phyloP scores from a whole-genome alignment of 2,329 filamentous ascomycete genomes.

The Stachybotrys chartarum region DNA sequence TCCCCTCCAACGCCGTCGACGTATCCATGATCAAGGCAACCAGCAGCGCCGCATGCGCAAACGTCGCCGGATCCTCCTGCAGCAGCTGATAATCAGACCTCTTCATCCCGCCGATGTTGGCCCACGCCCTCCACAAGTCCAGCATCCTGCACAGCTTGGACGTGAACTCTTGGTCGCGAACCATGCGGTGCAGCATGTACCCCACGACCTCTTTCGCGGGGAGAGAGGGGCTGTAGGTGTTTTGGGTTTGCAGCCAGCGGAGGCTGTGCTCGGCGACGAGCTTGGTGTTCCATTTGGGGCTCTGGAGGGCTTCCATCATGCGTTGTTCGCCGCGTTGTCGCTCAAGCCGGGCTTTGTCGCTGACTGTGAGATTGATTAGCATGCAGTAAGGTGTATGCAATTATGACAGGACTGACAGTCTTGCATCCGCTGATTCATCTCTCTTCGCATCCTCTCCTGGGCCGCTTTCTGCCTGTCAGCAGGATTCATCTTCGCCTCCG shows the following conservation, averaged over 20 bases:
- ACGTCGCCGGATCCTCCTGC: slow-evolving; percentile 28
- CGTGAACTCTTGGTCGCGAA: slow-evolving; percentile 39
- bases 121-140: slow-evolving; percentile 47
- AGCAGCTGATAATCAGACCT: slow-evolving; percentile 34
- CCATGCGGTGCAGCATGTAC: slow-evolving; percentile 42
- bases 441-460: slow-evolving; percentile 31
- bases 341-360: slow-evolving; percentile 29
- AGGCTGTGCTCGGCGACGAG: slow-evolving; percentile 38
- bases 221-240: slow-evolving; percentile 14
- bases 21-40: slow-evolving; percentile 40
- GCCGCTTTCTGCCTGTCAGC: slow-evolving; percentile 32
- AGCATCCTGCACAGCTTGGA: slow-evolving; percentile 33
- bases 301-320: slow-evolving; percentile 43
- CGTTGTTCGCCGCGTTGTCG: slow-evolving; percentile 37
- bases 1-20: slow-evolving; percentile 36
- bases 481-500: slow-evolving; percentile 36
- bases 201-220: slow-evolving; percentile 35
- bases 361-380: slow-evolving; percentile 24
- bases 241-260: slow-evolving; percentile 31
- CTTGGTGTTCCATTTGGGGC: slow-evolving; percentile 43
- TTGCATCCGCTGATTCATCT: slow-evolving; percentile 36
- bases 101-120: slow-evolving; percentile 47
- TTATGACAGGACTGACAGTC: slow-evolving; percentile 30
- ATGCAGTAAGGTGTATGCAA: not conserved
- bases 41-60: slow-evolving; percentile 41